phyloP scores from a whole-genome alignment of 306 rosid species.

The Cicer bijugum region DNA sequence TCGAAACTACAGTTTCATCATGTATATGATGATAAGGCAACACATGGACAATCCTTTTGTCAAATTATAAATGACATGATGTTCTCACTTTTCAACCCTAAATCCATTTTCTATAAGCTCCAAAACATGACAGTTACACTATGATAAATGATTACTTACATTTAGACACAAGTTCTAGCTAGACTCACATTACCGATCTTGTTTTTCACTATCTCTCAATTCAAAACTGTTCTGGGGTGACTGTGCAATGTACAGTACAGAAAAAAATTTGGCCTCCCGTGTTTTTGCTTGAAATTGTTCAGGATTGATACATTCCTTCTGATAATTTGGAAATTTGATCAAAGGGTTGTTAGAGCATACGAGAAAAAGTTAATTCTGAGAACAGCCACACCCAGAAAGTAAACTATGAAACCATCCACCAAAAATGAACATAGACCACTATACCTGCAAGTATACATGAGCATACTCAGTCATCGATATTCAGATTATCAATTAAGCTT shows the following conservation, averaged over 20 bases:
- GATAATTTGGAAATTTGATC: conserved; percentile 13
- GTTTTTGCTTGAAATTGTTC: conserved; percentile 21
- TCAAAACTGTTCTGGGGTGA: not conserved
- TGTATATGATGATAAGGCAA: not conserved
- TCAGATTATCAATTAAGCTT: conserved; percentile 13
- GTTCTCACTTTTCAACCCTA: conserved; percentile 26
- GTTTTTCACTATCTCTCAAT: conserved; percentile 17
- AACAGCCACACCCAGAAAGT: conserved; percentile 4
- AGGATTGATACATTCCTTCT: conserved; percentile 30
- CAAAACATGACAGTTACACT: conserved; percentile 7
- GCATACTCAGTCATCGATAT: conserved; percentile 13
- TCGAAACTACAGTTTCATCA: not conserved
- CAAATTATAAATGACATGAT: not conserved
- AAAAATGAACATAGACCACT: conserved; percentile 27
- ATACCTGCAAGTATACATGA: conserved; percentile 45
- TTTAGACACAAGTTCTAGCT: conserved; percentile 36
- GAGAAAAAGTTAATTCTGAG: not conserved
- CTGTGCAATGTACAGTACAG: conserved; percentile 1
- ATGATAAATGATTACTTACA: not conserved
- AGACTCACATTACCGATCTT: conserved; percentile 4
- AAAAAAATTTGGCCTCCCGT: not conserved
- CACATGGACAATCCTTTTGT: conserved; percentile 8
- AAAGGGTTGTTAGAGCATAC: not conserved
- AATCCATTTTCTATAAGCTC: conserved; percentile 16
- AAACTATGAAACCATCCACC: conserved; percentile 27